Evolutionary conservation across 73 alveolate genomes (phyloP), one percentile per base, ranked within the genome.

Genomic region (Stentor coeruleus): DNA sequence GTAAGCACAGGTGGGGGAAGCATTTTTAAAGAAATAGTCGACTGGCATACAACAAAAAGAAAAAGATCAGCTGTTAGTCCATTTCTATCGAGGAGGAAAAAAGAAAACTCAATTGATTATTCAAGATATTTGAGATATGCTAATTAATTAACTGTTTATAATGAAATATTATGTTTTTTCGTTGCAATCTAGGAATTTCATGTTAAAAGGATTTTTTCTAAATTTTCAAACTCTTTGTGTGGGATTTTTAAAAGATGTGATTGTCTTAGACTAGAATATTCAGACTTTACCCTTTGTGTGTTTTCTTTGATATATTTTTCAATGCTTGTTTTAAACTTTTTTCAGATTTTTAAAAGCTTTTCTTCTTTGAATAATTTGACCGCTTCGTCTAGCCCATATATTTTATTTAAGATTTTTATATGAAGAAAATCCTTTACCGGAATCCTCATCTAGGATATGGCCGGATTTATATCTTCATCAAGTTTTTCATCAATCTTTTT

Each of bases 401-500:
- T n/a, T n/a, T n/a, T n/a, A n/a, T n/a, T n/a, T n/a, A n/a, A n/a
- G n/a, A n/a, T n/a, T n/a, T n/a, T n/a, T n/a, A n/a, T n/a, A n/a
- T n/a, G n/a, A n/a, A n/a, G n/a, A n/a, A n/a, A n/a, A n/a, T n/a
- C n/a, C n/a, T n/a, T n/a, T n/a, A n/a, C n/a, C n/a, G n/a, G n/a
- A n/a, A n/a, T n/a, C n/a, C n/a, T n/a, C n/a, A n/a, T 66, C 37
- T 15, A 20, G 37, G 37, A 14, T 37, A 28, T 37, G 33, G n/a
- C 33, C 37, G 79, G 79, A 40, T 66, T 66, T 20, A 66, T 66
- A 2, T 66, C 79, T 66, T 66, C 39, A 0, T 66, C 79, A 40
- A 66, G n/a, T 66, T 66, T 20, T 6, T 20, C 66, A 49, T 11
- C 6, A 49, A 20, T 66, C 33, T 26, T 1, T 20, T 40, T 66